These are phyloP conservation scores for Solanum okadae DNA, from an alignment of 257 asterid genomes.

Conservation along the genomic window DNA sequence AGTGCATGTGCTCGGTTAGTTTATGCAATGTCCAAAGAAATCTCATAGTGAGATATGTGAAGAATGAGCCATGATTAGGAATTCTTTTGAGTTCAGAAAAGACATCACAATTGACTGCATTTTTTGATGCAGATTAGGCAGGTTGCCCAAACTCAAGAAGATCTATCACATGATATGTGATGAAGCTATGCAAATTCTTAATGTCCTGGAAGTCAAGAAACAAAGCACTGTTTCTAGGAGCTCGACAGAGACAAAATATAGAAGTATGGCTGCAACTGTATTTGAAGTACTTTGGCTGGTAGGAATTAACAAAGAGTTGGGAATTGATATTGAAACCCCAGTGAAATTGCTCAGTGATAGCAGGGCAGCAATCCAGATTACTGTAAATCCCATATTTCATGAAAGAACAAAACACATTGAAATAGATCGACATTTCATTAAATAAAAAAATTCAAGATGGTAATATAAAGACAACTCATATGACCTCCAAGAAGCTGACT, in stretches of 20 bases:
- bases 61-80: neutral
- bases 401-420: neutral
- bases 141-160: neutral
- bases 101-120: neutral
- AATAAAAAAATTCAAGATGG: neutral
- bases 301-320: neutral
- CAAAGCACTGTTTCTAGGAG: neutral
- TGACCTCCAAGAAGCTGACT: neutral
- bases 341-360: neutral
- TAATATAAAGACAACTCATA: neutral
- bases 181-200: neutral
- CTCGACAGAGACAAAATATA: neutral
- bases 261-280: neutral
- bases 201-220: neutral
- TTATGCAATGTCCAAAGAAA: neutral
- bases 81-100: no score
- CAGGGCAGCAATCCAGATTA: neutral
- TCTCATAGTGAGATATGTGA: neutral
- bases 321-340: neutral
- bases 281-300: neutral
- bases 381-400: neutral
- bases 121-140: neutral
- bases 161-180: neutral
- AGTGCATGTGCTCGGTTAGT: neutral
- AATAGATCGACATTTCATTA: no score